Base-by-base conservation (phyloP, 2,329 filamentous ascomycete genomes). In the Venturia oleaginea region DNA sequence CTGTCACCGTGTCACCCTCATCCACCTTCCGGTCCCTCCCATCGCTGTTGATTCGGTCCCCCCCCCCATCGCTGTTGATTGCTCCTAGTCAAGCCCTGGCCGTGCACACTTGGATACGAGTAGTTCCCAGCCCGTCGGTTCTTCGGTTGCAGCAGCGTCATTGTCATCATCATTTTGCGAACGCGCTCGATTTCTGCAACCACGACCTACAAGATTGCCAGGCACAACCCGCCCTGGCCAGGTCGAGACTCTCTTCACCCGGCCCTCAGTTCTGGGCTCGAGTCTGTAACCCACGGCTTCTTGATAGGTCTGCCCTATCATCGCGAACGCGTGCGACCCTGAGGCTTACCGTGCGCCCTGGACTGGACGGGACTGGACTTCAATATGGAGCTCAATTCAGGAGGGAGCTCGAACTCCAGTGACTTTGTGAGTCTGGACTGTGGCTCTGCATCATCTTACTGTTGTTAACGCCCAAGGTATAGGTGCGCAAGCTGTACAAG, bases 401-500 rank as follows among this genome's bases (percentile, higher is more conserved):
- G 79, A 71, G 81, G 64, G 17, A 51, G 51, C 17, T 54, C 85
- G 73, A 96, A 91, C 80, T 95, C 92, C 67, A 96, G 92, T 83
- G 92, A 96, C 80, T 96, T 96, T 84, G 92, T 96, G 81, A 82
- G 90, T 89, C 65, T 57, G 65, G 37, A 10, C 60, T 30, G 22
- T 19, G 22, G 3, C 7, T 8, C 5, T 34, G 22, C 34, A 34
- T 63, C 30, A 51, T 63, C 46, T 48, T 43, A 22, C 24, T 15
- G 63, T 19, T 60, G 63, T 72, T 75, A 67, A 73, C 68, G 59
- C 62, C 64, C n/a, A n/a, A 55, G 6, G 62, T 70, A 55, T 71
- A 97, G 92, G 92, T 97, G 79, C 92, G 93, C 81, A 97, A 97
- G 80, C 82, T 97, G 69, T 97, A 97, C 84, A 96, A 96, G 93